phyloP scores from a whole-genome alignment of 768 basidiomycete species.

The Mycena kentingensis region DNA sequence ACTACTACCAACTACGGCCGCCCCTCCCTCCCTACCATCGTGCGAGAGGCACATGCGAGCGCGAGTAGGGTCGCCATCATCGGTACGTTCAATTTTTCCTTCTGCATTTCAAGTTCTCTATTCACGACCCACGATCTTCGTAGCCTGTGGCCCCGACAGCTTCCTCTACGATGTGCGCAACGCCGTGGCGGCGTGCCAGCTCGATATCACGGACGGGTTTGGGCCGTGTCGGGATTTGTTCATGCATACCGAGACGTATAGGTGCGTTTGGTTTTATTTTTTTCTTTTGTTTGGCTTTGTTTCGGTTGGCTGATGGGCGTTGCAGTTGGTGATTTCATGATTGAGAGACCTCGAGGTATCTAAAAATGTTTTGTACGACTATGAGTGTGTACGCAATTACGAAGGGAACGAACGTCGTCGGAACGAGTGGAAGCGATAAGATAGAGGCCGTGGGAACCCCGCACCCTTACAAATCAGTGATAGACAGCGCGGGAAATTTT shows the following conservation, averaged over 20 bases:
- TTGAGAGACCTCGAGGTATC: too few species aligned
- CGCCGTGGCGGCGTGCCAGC: conserved; percentile 32
- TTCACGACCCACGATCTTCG: too few species aligned
- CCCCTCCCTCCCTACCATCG: conserved; percentile 23
- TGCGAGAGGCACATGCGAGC: conserved; percentile 21
- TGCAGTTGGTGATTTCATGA: too few species aligned
- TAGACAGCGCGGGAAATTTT: too few species aligned
- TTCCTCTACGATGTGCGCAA: conserved; percentile 35
- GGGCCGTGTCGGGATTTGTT: conserved; percentile 29
- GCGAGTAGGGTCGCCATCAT: conserved; percentile 29
- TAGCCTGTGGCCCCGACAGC: conserved; percentile 33
- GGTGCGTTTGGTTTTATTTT: conserved; percentile 20
- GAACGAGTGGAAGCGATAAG: too few species aligned
- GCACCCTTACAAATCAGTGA: too few species aligned
- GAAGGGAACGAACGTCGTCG: too few species aligned
- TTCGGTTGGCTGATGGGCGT: not conserved
- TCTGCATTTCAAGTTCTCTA: too few species aligned
- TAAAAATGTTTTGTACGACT: too few species aligned
- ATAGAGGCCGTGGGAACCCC: too few species aligned
- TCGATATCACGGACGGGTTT: conserved; percentile 31
- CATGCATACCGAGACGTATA: conserved; percentile 35
- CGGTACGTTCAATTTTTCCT: conserved; percentile 19
- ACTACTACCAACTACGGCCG: conserved; percentile 12
- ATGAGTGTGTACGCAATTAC: too few species aligned
- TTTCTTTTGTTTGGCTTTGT: not conserved